Evolutionary conservation across 2,329 filamentous ascomycete genomes (phyloP).

Genomic region (Cordyceps militaris): DNA sequence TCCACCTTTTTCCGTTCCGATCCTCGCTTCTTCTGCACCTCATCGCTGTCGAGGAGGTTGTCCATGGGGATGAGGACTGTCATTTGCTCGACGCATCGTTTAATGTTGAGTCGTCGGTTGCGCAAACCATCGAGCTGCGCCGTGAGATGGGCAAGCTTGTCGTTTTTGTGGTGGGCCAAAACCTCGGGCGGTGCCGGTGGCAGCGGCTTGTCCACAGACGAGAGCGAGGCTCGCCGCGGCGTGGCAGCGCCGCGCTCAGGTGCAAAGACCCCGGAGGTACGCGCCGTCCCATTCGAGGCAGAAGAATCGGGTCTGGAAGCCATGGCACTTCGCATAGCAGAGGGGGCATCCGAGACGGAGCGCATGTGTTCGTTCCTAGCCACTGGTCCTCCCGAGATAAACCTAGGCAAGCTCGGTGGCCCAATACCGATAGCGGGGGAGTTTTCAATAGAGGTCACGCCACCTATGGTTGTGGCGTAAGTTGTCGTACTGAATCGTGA

Average conservation of each 20-base stretch:
- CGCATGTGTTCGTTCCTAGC: background rate
- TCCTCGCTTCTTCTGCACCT: conserved; percentile 52
- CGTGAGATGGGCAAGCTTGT: conserved; percentile 61
- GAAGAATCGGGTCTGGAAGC: background rate
- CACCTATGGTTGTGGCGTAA: conserved; percentile 42
- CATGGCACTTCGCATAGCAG: background rate
- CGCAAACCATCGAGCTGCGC: conserved; percentile 57
- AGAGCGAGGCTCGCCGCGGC: conserved; percentile 19
- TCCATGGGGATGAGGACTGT: conserved; percentile 70
- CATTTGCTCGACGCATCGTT: conserved; percentile 67
- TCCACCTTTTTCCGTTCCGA: conserved; percentile 59
- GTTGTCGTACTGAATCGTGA: conserved; percentile 61
- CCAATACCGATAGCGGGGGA: background rate
- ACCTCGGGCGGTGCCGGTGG: conserved; percentile 56
- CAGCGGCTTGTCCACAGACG: conserved; percentile 49
- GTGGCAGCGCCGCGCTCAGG: background rate
- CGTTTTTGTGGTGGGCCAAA: conserved; percentile 52
- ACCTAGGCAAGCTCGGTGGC: background rate
- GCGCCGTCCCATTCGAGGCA: background rate
- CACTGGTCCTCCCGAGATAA: background rate
- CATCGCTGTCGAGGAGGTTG: conserved; percentile 58
- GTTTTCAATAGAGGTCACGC: conserved; percentile 3
- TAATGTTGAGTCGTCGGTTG: conserved; percentile 64
- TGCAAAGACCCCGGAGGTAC: background rate
- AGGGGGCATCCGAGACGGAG: background rate